Percentiles rank a stretch among this genome's conserved stretches.
Evolutionary conservation across 768 basidiomycete species (phyloP).

Genomic region (Exidia glandulosa): DNA sequence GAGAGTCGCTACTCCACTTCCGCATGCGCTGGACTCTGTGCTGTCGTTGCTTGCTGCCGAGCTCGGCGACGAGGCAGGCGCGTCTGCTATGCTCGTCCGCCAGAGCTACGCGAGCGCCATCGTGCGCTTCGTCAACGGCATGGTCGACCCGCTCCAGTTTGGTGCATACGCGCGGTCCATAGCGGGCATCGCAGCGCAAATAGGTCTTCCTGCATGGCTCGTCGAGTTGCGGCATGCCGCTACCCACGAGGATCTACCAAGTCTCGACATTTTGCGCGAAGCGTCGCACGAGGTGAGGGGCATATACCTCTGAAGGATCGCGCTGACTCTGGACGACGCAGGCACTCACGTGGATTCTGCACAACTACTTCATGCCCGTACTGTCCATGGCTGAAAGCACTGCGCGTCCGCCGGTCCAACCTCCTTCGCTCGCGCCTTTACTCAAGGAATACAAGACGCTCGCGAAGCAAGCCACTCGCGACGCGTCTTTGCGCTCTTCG

Average conservation of each 20-base stretch:
- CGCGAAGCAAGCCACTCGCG: constrained; percentile 49
- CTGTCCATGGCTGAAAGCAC: constrained; percentile 33
- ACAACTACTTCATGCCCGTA: constrained; percentile 76
- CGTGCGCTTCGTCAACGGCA: constrained; percentile 84
- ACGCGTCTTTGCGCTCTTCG: constrained; percentile 45
- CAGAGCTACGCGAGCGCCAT: constrained; percentile 74
- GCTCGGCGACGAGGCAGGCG: constrained; percentile 38
- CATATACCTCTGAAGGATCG: constrained; percentile 1
- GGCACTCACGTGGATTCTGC: constrained; percentile 75
- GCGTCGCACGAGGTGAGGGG: constrained; percentile 55
- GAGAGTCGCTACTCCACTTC: constrained; percentile 63
- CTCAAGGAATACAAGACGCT: constrained; percentile 66
- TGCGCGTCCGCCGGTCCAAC: constrained; percentile 19
- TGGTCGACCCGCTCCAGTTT: constrained; percentile 88
- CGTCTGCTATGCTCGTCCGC: constrained; percentile 41
- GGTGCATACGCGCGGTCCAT: constrained; percentile 88
- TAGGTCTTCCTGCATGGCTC: constrained; percentile 78
- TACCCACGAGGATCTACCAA: constrained; percentile 91
- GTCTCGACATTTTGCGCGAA: constrained; percentile 65
- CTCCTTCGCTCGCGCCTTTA: constrained; percentile 53
- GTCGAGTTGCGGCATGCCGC: constrained; percentile 91
- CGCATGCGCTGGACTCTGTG: constrained; percentile 69
- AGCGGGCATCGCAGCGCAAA: constrained; percentile 72
- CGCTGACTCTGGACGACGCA: constrained; percentile 19
- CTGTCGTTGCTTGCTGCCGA: constrained; percentile 50